These are phyloP conservation scores for Panaeolus papilionaceus DNA, from an alignment of 768 basidiomycete species.

Conservation along the genomic window DNA sequence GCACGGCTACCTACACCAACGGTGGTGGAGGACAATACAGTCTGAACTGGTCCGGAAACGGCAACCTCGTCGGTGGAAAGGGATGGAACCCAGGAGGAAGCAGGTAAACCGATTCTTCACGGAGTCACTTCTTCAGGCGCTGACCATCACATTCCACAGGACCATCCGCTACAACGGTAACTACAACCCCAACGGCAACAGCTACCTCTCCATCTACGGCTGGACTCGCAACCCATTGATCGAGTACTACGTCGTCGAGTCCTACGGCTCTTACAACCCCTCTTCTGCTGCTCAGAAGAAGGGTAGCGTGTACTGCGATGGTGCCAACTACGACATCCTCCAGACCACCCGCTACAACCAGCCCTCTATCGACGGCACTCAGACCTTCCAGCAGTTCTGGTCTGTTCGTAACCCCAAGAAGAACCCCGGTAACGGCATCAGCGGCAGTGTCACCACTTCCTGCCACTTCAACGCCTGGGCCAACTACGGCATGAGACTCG, in stretches of 20 bases:
- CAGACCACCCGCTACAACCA: constrained; percentile 42
- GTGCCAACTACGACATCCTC: constrained; percentile 50
- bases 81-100: constrained; percentile 54
- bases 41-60: constrained; percentile 37
- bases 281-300: constrained; percentile 22
- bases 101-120: not conserved
- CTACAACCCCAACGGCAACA: constrained; percentile 26
- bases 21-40: constrained; percentile 39
- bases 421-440: constrained; percentile 30
- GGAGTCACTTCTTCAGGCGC: too few species aligned
- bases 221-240: constrained; percentile 52
- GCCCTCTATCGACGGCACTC: constrained; percentile 51
- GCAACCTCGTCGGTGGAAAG: constrained; percentile 47
- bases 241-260: constrained; percentile 55
- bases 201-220: constrained; percentile 51
- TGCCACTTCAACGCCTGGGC: constrained; percentile 54
- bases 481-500: constrained; percentile 44
- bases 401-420: constrained; percentile 44
- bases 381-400: constrained; percentile 55
- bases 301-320: constrained; percentile 49
- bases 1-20: constrained; percentile 37
- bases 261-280: constrained; percentile 48
- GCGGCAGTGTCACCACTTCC: constrained; percentile 41
- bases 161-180: constrained; percentile 42
- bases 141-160: not conserved